Evolutionary conservation across 2,329 filamentous ascomycete genomes (phyloP).

Genomic region (Chaetomium sp.): DNA sequence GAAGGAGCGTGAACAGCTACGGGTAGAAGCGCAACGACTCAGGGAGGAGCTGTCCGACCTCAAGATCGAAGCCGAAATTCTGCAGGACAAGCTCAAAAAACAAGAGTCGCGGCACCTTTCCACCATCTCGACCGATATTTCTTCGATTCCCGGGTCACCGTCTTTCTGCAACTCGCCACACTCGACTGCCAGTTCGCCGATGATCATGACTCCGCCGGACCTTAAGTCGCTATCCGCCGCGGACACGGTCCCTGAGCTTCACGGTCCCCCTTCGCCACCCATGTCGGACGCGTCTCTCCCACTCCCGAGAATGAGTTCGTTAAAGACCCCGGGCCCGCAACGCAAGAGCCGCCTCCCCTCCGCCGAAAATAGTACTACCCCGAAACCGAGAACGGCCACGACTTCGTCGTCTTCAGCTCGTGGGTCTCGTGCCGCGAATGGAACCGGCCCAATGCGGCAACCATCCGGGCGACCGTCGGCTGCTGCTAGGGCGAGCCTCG

Average conservation of each 20-base stretch:
- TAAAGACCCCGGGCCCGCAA: conserved; percentile 44
- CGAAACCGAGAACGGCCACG: conserved; percentile 41
- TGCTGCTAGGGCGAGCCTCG: conserved; percentile 31
- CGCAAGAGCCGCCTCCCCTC: conserved; percentile 49
- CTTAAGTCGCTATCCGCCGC: conserved; percentile 56
- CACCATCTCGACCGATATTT: conserved; percentile 55
- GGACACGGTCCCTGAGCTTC: conserved; percentile 55
- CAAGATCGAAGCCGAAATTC: conserved; percentile 90
- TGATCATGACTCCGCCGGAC: conserved; percentile 77
- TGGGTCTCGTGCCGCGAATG: conserved; percentile 36
- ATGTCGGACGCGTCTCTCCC: conserved; percentile 77
- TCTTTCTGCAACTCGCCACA: conserved; percentile 71
- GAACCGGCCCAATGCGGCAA: conserved; percentile 35
- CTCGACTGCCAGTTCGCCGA: conserved; percentile 85
- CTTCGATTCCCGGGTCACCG: conserved; percentile 61
- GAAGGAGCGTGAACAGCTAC: conserved; percentile 79
- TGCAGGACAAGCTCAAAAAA: conserved; percentile 87
- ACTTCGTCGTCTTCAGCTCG: conserved; percentile 31
- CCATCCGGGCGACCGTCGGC: conserved; percentile 31
- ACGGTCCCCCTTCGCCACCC: conserved; percentile 87
- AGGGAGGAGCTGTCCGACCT: conserved; percentile 88
- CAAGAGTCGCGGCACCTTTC: conserved; percentile 53
- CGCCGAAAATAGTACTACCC: conserved; percentile 46
- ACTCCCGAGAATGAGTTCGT: conserved; percentile 25
- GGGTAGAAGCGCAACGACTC: conserved; percentile 85